These are phyloP conservation scores for Aspergillus sp. DNA, from an alignment of 2,329 filamentous ascomycete genomes.

Conservation along the genomic window DNA sequence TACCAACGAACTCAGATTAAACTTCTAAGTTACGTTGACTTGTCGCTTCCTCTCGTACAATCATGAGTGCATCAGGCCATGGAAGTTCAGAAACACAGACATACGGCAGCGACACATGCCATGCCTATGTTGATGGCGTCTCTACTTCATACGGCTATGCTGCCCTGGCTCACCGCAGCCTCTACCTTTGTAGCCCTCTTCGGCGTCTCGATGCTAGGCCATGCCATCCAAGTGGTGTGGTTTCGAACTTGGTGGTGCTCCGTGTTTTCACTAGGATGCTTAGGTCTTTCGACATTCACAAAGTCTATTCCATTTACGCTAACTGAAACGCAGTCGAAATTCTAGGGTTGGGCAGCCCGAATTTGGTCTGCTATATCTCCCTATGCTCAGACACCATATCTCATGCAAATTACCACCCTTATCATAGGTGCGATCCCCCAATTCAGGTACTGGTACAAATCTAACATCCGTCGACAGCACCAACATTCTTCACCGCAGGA, in stretches of 20 bases:
- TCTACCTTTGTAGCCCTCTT: neutral
- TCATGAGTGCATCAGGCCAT: neutral
- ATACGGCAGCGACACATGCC: neutral
- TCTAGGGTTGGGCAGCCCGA: neutral
- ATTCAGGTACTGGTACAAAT: neutral
- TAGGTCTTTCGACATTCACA: neutral
- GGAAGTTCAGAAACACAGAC: neutral
- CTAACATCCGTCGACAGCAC: neutral
- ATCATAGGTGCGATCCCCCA: neutral
- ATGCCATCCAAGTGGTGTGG: neutral
- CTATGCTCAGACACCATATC: neutral
- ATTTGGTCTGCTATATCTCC: neutral
- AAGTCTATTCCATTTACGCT: neutral
- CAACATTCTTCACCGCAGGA: slow-evolving; percentile 36
- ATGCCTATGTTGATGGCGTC: neutral
- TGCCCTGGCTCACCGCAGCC: neutral
- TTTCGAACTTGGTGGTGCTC: neutral
- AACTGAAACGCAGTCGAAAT: neutral
- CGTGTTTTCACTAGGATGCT: neutral
- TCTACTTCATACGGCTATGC: neutral
- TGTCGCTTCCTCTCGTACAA: neutral
- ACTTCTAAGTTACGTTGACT: neutral
- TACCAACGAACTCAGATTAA: neutral
- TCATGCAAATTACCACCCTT: neutral
- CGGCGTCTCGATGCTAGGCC: neutral